These are phyloP conservation scores for Fusarium metavorans DNA, from an alignment of 2,329 filamentous ascomycete genomes.

Conservation along the genomic window DNA sequence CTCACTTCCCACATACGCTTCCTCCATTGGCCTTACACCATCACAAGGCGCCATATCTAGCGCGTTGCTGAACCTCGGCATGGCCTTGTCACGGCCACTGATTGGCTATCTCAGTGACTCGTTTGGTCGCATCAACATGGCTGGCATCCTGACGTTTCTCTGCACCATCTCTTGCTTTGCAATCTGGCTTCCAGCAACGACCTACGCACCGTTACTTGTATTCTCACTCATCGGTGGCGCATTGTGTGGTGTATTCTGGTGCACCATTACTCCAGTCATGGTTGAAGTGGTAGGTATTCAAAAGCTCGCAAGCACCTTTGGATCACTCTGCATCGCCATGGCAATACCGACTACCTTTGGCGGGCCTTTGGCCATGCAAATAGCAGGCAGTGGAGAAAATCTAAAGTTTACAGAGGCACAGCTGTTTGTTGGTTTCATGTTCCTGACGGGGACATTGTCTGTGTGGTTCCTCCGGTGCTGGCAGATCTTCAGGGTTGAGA, in stretches of 20 bases:
- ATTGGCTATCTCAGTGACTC: neutral
- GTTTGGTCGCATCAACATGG: neutral
- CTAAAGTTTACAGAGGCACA: neutral
- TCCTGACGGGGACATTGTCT: neutral
- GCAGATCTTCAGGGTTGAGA: neutral
- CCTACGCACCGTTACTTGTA: neutral
- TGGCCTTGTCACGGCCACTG: neutral
- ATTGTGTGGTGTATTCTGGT: neutral
- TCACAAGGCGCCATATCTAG: neutral
- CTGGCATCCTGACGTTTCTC: neutral
- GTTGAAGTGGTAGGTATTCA: neutral
- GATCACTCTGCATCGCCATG: neutral
- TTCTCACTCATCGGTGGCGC: neutral
- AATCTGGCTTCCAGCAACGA: neutral
- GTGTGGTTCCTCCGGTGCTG: neutral
- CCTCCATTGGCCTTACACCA: neutral
- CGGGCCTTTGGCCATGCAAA: neutral
- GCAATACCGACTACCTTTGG: neutral
- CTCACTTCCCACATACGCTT: neutral
- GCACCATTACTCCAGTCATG: neutral
- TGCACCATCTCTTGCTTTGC: neutral
- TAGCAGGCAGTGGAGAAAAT: neutral
- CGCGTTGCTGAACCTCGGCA: neutral
- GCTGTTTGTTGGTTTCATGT: neutral
- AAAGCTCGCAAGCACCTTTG: neutral